A percentile compares a stretch with the other conserved stretches of the same genome.
Evolutionary conservation across 768 basidiomycete species (phyloP).

Genomic region (Guyanaporus albipodus): DNA sequence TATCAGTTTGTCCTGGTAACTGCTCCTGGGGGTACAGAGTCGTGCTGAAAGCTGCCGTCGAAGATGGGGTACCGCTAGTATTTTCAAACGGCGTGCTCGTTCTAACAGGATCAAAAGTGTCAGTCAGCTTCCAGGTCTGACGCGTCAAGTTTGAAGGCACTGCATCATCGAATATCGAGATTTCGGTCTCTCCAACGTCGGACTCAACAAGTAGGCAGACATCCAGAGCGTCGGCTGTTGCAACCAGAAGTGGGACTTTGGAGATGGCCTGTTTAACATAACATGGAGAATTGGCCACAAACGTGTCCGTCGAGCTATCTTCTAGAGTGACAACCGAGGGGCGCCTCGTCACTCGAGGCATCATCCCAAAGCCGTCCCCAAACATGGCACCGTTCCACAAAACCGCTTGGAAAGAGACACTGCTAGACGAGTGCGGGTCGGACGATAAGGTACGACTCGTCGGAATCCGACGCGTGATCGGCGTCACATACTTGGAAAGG

Average conservation of each 20-base stretch:
- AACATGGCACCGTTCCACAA: neutral
- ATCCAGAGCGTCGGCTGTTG: neutral
- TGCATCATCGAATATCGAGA: neutral
- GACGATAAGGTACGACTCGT: neutral
- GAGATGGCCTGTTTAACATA: constrained; percentile 2
- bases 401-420: constrained; percentile 9
- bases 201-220: neutral
- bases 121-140: neutral
- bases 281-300: constrained; percentile 22
- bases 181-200: neutral
- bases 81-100: constrained; percentile 17
- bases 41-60: neutral
- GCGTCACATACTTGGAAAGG: constrained; percentile 4
- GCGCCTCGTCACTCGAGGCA: constrained; percentile 1
- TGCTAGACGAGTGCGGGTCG: neutral
- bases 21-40: neutral
- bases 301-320: constrained; percentile 21
- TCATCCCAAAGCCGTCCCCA: constrained; percentile 1
- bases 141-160: neutral
- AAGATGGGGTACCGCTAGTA: neutral
- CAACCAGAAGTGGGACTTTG: constrained; percentile 7
- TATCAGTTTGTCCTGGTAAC: neutral
- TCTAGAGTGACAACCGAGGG: constrained; percentile 5
- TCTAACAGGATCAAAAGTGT: constrained; percentile 12
- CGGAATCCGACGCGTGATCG: neutral